Evolutionary conservation across 257 asterid species (phyloP), one percentile per base, ranked within the genome.

Genomic region (Solanum sitiens): DNA sequence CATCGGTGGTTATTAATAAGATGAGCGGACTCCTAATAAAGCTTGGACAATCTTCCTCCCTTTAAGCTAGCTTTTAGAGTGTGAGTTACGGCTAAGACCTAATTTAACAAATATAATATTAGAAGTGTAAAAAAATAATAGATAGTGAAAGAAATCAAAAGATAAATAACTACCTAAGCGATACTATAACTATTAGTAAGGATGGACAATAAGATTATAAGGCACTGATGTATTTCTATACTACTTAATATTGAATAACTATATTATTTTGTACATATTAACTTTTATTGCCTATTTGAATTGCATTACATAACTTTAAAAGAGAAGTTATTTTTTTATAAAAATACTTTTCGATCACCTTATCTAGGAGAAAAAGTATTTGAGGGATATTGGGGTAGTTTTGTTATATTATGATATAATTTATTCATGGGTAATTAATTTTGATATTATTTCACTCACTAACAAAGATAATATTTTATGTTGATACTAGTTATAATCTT

Each of bases 81-180:
- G 1, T 35, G 39, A 35, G 7, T 35, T 5, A 35, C 1, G 6
- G 0, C 0, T 35, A 5, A 35, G 7, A 35, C 1, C 7, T 35
- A 35, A 35, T 35, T 35, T 35, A 35, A 35, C 39, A 35, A 35
- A 35, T 21, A 11, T 61, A 11, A 61, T 9, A 21, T 0, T 61
- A 2, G 1, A 61, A 61, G 14, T 61, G 5, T 1, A 23, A 61
- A 61, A 61, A 61, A 61, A 10, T 9, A 21, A 61, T 4, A 23
- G 5, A 8, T 18, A 0, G 27, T 56, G 1, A 56, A 2, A 61
- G 13, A 9, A 61, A 61, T 23, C 70, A 61, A 61, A 21, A 13
- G 30, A 61, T 23, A 61, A 61, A 61, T 6, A 61, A 61, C 30
- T 61, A 61, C 0, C 2, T 3, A 2, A 21, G 70, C 30, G 10